A percentile compares a stretch with the other conserved stretches of the same genome.
Conservation (phyloP, 768 basidiomycete genomes). For the Collybiopsis luxurians region DNA sequence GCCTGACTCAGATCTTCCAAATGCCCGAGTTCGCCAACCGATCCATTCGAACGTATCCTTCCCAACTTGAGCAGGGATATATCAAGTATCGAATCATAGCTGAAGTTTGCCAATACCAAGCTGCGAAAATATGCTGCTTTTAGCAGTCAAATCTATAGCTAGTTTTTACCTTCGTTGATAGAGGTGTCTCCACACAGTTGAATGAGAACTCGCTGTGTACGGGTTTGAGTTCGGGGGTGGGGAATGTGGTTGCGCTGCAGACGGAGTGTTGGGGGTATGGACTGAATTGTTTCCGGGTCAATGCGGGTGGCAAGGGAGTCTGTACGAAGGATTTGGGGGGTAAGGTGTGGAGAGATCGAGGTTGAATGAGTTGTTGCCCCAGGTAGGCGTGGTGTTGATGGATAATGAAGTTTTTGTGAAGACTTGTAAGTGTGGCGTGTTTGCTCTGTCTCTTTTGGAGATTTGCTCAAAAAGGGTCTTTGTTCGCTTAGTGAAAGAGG, state of each 20-base stretch:
- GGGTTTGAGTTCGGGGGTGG: conserved; percentile 85
- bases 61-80: conserved; percentile 53
- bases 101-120: conserved; percentile 84
- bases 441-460: neutral
- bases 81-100: conserved; percentile 77
- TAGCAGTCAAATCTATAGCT: conserved; percentile 85
- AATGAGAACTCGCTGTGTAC: conserved; percentile 66
- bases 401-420: conserved; percentile 85
- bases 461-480: neutral
- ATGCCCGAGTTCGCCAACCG: conserved; percentile 54
- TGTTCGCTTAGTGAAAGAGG: conserved; percentile 69
- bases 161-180: conserved; percentile 80
- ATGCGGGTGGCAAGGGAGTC: conserved; percentile 78
- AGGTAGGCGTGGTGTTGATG: conserved; percentile 90
- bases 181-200: conserved; percentile 60
- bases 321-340: conserved; percentile 89
- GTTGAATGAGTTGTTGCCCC: conserved; percentile 65
- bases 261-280: conserved; percentile 73
- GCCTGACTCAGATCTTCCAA: conserved; percentile 59
- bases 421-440: conserved; percentile 65
- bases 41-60: conserved; percentile 42
- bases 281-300: conserved; percentile 78
- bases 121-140: conserved; percentile 82
- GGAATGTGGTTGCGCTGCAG: conserved; percentile 80
- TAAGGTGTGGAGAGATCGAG: conserved; percentile 71